Evolutionary conservation across 2,329 filamentous ascomycete genomes (phyloP).

Genomic region (Westerdykella ornata): DNA sequence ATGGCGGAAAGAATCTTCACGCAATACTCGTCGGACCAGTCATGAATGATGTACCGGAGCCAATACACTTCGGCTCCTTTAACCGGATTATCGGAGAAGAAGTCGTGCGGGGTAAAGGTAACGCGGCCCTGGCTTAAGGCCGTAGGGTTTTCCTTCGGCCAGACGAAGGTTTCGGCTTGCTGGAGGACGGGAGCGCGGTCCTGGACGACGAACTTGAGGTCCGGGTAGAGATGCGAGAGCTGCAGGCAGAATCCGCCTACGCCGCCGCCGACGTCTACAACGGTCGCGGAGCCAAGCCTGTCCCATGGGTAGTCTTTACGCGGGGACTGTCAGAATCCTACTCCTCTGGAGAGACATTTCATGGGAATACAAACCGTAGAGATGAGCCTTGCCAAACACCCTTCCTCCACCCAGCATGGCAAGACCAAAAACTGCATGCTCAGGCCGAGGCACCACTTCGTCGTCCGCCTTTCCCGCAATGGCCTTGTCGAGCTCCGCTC

Average conservation of each 20-base stretch:
- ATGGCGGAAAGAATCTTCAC: slow-evolving; percentile 20
- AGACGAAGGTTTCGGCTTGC: slow-evolving; percentile 21
- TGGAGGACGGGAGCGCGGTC: slow-evolving; percentile 28
- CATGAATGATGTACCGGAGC: slow-evolving; percentile 31
- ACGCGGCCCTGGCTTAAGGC: slow-evolving; percentile 6
- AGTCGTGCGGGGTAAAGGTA: slow-evolving; percentile 20
- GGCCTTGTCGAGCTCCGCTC: slow-evolving; percentile 8
- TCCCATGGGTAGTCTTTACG: slow-evolving; percentile 24
- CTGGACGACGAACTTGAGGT: slow-evolving; percentile 30
- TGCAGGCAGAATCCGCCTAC: slow-evolving; percentile 16
- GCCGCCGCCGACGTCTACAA: slow-evolving; percentile 29
- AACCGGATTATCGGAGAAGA: slow-evolving; percentile 30
- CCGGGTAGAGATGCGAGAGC: slow-evolving; percentile 28
- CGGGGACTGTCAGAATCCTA: not conserved
- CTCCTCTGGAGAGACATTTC: not conserved
- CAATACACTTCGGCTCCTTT: slow-evolving; percentile 28
- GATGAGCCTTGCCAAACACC: slow-evolving; percentile 20
- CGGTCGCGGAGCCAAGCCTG: slow-evolving; percentile 13
- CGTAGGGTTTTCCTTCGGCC: slow-evolving; percentile 24
- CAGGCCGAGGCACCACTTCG: slow-evolving; percentile 14
- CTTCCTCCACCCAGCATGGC: slow-evolving; percentile 28
- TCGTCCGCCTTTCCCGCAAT: slow-evolving; percentile 2
- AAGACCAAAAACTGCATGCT: slow-evolving; percentile 19
- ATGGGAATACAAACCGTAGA: slow-evolving; percentile 14
- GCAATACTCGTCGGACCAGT: slow-evolving; percentile 35